Evolutionary conservation across 2,329 filamentous ascomycete genomes (phyloP).

Genomic region (Talaromyces atroroseus): DNA sequence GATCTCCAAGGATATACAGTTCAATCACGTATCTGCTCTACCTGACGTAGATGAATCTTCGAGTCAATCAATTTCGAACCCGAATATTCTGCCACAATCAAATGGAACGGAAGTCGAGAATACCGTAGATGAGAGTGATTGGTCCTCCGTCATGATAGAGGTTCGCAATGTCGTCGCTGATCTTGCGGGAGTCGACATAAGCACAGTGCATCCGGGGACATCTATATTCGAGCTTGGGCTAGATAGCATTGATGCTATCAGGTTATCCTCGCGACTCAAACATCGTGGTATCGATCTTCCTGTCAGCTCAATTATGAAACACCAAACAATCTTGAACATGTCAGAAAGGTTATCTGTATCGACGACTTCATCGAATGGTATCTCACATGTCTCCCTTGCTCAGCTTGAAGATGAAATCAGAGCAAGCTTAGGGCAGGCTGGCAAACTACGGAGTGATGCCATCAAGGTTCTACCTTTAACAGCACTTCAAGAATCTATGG

Average conservation of each 20-base stretch:
- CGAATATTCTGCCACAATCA: neutral
- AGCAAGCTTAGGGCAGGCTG: conserved; percentile 32
- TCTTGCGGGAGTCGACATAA: conserved; percentile 51
- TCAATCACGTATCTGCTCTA: conserved; percentile 20
- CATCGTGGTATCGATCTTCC: conserved; percentile 55
- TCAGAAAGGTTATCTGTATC: conserved; percentile 21
- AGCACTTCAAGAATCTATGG: conserved; percentile 79
- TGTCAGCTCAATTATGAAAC: conserved; percentile 72
- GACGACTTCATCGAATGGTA: conserved; percentile 23
- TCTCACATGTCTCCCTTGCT: conserved; percentile 14
- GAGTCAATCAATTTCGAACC: neutral
- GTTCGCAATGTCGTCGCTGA: conserved; percentile 60
- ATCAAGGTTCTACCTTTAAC: conserved; percentile 68
- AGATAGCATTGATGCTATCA: conserved; percentile 89
- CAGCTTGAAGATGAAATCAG: conserved; percentile 29
- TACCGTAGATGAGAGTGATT: conserved; percentile 45
- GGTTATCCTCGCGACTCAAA: conserved; percentile 67
- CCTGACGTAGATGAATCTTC: conserved; percentile 7
- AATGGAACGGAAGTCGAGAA: neutral
- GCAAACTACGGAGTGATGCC: conserved; percentile 37
- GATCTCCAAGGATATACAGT: conserved; percentile 32
- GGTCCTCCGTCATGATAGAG: conserved; percentile 49
- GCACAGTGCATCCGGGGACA: conserved; percentile 52
- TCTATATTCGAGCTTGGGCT: conserved; percentile 77
- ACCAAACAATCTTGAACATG: conserved; percentile 63